Base-by-base conservation (phyloP, 164 flowering plant species). In the Vitis amurensis region DNA sequence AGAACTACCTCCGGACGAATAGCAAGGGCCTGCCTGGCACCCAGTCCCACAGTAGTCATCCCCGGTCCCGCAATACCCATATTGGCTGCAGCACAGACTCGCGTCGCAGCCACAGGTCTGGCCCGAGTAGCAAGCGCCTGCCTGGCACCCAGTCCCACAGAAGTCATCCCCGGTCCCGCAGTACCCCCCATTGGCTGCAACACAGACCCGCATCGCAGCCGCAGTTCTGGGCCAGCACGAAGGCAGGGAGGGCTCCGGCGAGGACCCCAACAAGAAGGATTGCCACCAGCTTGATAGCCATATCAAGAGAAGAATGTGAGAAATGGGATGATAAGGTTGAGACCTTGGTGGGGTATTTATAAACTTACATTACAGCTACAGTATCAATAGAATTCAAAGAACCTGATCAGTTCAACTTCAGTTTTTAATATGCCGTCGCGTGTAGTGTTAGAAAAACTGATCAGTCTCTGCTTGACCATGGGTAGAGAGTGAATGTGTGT, bases 21-120 rank as follows among this genome's bases (percentile, higher is more conserved):
- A 66, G 64, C 87, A 85, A 7, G 85, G 87, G 0, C 86, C 88
- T 30, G 47, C 27, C 59, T 67, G 79, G 78, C 88, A 82, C 9
- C 85, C 85, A 0, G 59, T 14, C 49, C 88, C 85, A 16, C 88
- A 84, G 65, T 77, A 85, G 13, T 76, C 82, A 0, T 69, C 59
- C 55, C 73, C 68, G 27, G 70, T 75, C 71, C 88, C 88, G 19
- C 88, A 80, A 30, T 62, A 79, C 0, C 82, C 19, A 0, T 1
- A 79, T 48, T 59, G 50, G 74, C 17, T 17, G 17, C 17, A 17
- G 0, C 17, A 17, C 17, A 17, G 17, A 17, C 17, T 17, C 17
- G 17, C 17, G 17, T 17, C 17, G 17, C 17, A 17, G 17, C 17
- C 17, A 17, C 17, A 17, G 17, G 17, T 17, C 17, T 17, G 17